These are phyloP conservation scores for Trichophaea hybrida DNA, from an alignment of 2,329 filamentous ascomycete genomes.

Conservation along the genomic window DNA sequence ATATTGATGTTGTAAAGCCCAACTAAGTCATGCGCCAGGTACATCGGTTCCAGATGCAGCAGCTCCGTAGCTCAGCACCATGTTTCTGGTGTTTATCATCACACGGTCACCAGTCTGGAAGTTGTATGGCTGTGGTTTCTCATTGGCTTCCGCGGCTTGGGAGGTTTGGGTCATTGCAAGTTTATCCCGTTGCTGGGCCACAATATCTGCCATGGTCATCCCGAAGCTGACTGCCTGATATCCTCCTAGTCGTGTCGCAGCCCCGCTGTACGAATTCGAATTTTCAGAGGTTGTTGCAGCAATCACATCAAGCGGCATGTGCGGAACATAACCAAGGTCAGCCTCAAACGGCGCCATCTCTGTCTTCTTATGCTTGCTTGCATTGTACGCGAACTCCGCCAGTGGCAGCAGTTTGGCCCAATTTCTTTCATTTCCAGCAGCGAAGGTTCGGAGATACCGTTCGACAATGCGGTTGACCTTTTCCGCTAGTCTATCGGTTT, in stretches of 20 bases:
- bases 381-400: constrained; percentile 16
- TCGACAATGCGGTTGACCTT: constrained; percentile 20
- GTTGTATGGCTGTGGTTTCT: background rate
- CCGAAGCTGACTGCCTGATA: background rate
- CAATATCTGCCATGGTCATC: background rate
- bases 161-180: background rate
- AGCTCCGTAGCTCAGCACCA: no score
- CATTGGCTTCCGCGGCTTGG: background rate
- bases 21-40: no score
- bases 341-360: constrained; percentile 13
- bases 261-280: background rate
- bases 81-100: no score
- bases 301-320: background rate
- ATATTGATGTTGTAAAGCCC: no score
- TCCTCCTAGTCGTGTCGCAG: background rate
- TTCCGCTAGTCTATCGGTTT: constrained; percentile 21
- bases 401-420: constrained; percentile 14
- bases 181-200: background rate
- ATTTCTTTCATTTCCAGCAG: constrained; percentile 17
- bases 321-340: constrained; percentile 6
- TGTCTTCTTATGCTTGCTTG: background rate
- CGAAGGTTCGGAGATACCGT: constrained; percentile 12
- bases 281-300: background rate
- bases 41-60: no score
- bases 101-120: no score